Conservation (phyloP, 1,139 yeast species). For the Nakaseomyces uthaithaninus region DNA sequence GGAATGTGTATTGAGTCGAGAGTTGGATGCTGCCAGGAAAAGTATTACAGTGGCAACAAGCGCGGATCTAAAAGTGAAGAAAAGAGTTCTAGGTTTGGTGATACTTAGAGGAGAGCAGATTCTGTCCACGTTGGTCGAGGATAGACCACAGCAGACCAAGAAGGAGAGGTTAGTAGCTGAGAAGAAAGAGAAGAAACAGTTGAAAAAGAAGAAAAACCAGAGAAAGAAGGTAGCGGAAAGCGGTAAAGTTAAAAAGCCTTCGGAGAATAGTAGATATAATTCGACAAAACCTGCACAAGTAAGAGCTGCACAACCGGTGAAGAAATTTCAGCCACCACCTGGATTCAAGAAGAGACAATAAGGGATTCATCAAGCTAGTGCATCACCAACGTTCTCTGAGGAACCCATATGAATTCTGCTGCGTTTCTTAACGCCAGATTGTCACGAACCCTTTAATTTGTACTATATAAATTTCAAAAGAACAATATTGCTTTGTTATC, state of each 20-base stretch:
- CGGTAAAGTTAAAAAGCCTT: conserved; percentile 15
- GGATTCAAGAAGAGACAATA: conserved; percentile 33
- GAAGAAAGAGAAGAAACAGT: conserved; percentile 23
- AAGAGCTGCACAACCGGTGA: conserved; percentile 15
- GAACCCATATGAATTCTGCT: too few species aligned
- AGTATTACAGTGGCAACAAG: conserved; percentile 18
- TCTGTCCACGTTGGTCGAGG: conserved; percentile 74
- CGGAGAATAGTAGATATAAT: background rate
- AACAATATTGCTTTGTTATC: too few species aligned
- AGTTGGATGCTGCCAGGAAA: conserved; percentile 39
- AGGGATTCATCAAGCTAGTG: too few species aligned
- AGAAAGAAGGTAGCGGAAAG: conserved; percentile 9
- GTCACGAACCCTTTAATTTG: too few species aligned
- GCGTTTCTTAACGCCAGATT: too few species aligned
- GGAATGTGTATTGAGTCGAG: conserved; percentile 60
- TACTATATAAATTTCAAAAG: too few species aligned
- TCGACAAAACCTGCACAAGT: background rate
- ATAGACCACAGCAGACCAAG: conserved; percentile 50
- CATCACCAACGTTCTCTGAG: too few species aligned
- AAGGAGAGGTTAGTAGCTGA: conserved; percentile 33
- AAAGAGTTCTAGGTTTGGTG: conserved; percentile 69
- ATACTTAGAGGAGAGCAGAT: conserved; percentile 86
- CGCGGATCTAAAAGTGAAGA: conserved; percentile 31
- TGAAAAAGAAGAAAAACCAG: conserved; percentile 21
- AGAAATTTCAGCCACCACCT: conserved; percentile 38